Percentiles rank a stretch among this genome's conserved stretches.
These are phyloP conservation scores for Pyrenula aspistea DNA, from an alignment of 495 filamentous ascomycete genomes.

Conservation along the genomic window DNA sequence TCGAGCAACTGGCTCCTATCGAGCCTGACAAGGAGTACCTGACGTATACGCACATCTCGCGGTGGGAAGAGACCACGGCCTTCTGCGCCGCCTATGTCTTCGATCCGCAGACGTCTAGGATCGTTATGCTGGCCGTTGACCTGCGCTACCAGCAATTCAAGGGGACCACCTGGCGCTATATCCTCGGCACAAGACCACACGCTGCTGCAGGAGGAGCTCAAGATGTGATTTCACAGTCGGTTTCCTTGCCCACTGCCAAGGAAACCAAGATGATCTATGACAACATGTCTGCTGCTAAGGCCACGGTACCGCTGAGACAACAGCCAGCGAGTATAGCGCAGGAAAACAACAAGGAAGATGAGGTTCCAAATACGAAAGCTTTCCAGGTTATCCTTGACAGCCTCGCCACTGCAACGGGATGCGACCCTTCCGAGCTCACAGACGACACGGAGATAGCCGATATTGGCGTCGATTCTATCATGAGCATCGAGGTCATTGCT, in stretches of 20 bases:
- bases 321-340: not conserved
- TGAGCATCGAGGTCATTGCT: slow-evolving; percentile 8
- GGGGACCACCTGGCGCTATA: slow-evolving; percentile 4
- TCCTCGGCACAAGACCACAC: slow-evolving; percentile 3
- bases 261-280: not conserved
- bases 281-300: not conserved
- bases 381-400: slow-evolving; percentile 10
- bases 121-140: slow-evolving; percentile 5
- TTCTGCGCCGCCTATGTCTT: slow-evolving; percentile 10
- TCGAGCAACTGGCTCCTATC: slow-evolving; percentile 6
- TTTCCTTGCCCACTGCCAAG: not conserved
- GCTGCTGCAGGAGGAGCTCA: not conserved
- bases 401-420: slow-evolving; percentile 24
- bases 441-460: slow-evolving; percentile 18
- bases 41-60: slow-evolving; percentile 6
- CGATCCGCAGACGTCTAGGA: slow-evolving; percentile 2
- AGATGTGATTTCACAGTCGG: not conserved
- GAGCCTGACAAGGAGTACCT: slow-evolving; percentile 7
- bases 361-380: not conserved
- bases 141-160: slow-evolving; percentile 7
- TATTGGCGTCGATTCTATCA: slow-evolving; percentile 30
- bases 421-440: slow-evolving; percentile 18
- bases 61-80: slow-evolving; percentile 6
- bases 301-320: not conserved
- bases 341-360: not conserved